These are phyloP conservation scores for Talaromyces funiculosus DNA, from an alignment of 2,329 filamentous ascomycete species.

Conservation along the genomic window DNA sequence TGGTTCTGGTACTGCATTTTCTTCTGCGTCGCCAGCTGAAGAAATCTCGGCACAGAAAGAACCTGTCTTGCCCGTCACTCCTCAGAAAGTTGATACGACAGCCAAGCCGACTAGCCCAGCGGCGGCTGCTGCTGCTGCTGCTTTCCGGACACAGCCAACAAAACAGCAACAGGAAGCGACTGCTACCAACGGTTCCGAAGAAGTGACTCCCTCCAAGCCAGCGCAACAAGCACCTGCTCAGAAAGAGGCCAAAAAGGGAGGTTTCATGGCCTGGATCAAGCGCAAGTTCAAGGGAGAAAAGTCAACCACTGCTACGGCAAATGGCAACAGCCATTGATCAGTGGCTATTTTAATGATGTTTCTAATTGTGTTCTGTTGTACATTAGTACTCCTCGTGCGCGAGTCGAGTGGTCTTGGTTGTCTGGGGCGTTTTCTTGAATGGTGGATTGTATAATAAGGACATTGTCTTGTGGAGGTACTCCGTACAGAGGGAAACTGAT, in stretches of 20 bases:
- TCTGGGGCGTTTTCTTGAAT: background rate
- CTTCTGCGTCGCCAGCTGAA: background rate
- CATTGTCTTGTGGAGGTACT: background rate
- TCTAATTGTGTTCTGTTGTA: background rate
- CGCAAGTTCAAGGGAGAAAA: constrained; percentile 16
- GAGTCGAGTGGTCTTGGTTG: background rate
- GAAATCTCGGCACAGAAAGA: background rate
- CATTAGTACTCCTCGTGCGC: constrained; percentile 1
- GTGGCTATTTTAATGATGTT: background rate
- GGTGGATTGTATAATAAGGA: background rate
- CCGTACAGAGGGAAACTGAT: background rate
- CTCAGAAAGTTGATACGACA: constrained; percentile 2
- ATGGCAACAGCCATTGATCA: background rate
- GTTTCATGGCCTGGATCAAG: constrained; percentile 14
- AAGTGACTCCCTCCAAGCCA: background rate
- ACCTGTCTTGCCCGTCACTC: background rate
- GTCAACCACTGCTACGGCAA: background rate
- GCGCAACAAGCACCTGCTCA: background rate
- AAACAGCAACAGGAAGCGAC: background rate
- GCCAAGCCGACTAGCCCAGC: background rate
- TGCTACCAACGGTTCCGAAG: background rate
- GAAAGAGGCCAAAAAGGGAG: constrained; percentile 14
- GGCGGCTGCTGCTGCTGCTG: background rate
- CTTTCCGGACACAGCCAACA: background rate
- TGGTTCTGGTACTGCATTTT: background rate